Base-by-base conservation (phyloP, 139 green algal genomes). In the Auxenochlorella protothecoides region DNA sequence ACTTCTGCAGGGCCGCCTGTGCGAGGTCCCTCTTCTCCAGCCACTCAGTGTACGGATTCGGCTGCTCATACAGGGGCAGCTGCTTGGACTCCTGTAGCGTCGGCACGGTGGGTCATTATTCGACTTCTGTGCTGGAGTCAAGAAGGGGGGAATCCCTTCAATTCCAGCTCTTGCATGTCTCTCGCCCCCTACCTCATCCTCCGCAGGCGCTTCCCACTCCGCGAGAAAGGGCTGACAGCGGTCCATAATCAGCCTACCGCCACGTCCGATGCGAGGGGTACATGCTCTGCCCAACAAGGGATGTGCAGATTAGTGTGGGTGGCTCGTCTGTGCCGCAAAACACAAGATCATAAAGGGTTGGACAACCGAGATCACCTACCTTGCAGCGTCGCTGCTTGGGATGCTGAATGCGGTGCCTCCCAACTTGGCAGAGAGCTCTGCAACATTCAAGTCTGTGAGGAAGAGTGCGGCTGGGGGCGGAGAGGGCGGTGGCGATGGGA, bases 161-260 rank as follows among this genome's bases (percentile, higher is more conserved):
- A 44, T 1, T 44, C 27, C 27, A 44, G 27, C 27, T 44, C 27
- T 44, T 44, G 27, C 27, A 44, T 44, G 27, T 44, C 27, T 44
- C 27, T 44, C 27, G 27, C 27, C 61, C 12, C 51, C 11, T 56
- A 68, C 67, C 52, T 71, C 57, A 2, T 69, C 66, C 3, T 62
- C 66, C 55, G 59, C 57, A 3, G 59, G 74, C 62, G 73, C 73
- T 3, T 5, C 55, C 59, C 57, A 63, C 10, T 63, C 51, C 3
- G 44, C 13, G 44, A 71, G 74, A n/a, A 84, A 78, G 4, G 82
- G 73, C 2, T 68, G 56, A 55, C 73, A 78, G 15, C 80, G 75
- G 72, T 90, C 85, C 5, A 88, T 67, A 2, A 87, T 55, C 3
- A 89, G 70, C 5, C 85, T 73, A 6, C 84, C 84, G 44, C 82